Evolutionary conservation across 2,329 filamentous ascomycete species (phyloP), one percentile per base, ranked within the genome.

Genomic region (Pestalotiopsis sp.): DNA sequence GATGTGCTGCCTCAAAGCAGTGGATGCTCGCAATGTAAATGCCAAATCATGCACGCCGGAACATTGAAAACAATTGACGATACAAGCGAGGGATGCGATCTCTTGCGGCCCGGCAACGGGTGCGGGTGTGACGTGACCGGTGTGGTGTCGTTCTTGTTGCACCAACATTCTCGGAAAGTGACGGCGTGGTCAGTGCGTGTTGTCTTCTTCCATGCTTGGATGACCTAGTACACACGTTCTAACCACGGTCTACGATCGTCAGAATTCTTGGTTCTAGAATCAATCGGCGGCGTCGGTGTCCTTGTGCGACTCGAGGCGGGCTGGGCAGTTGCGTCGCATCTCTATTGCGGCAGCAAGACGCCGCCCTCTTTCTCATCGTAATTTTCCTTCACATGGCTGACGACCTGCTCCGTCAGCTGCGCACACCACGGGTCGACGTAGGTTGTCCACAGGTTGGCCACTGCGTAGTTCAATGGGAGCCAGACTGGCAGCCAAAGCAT

Each of bases 361-460:
- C 69, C 74, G 14, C 74, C 73, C 39, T 64, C 36, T 71, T 79
- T 79, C 68, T 79, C 77, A 25, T 78, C 77, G 14, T 73, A 71
- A 56, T 74, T 69, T 62, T 78, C 71, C 72, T 77, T 79, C 39
- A 78, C 71, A 25, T 75, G 76, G 36, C 69, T 71, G 52, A 79
- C 77, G 20, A 80, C 72, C 70, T 76, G 79, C 72, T 84, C 81
- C 1, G 84, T 85, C n/a, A 82, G 69, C 31, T 75, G 77, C 13
- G 80, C 82, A 69, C 83, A 87, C 73, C 82, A 83, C 0, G 86
- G 85, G 73, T 89, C 87, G 20, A 89, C 82, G 61, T 86, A 84
- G 4, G 78, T 81, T 13, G 84, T 86, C 87, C 87, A 89, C 0
- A 84, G 73, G 73, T 84, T 80, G 2, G 84, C 84, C 13, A 78